These are phyloP conservation scores for Orobanche coerulescens DNA, from an alignment of 257 asterid species.

Conservation along the genomic window DNA sequence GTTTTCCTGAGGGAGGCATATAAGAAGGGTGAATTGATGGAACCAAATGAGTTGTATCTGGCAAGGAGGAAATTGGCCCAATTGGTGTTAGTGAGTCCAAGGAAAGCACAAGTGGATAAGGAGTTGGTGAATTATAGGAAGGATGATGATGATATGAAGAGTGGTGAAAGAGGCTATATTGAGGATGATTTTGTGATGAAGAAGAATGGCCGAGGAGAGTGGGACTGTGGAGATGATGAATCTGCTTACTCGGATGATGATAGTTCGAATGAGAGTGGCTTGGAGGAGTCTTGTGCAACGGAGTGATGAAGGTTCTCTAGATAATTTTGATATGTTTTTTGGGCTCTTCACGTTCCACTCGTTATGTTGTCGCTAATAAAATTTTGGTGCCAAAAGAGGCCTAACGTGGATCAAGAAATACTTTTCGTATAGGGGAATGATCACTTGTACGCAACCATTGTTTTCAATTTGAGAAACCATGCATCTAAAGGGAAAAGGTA, in stretches of 20 bases:
- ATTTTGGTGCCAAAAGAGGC: too few species aligned
- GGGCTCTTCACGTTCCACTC: too few species aligned
- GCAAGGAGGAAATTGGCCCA: slow-evolving; percentile 74
- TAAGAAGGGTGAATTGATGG: slow-evolving; percentile 72
- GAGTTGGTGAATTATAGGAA: slow-evolving; percentile 46
- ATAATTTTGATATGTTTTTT: too few species aligned
- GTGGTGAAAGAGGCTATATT: slow-evolving; percentile 16
- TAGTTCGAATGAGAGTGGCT: slow-evolving; percentile 10
- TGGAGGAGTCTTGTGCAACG: slow-evolving; percentile 12
- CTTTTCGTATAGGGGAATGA: too few species aligned
- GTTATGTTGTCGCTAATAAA: too few species aligned
- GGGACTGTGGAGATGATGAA: slow-evolving; percentile 21
- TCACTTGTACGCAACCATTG: too few species aligned
- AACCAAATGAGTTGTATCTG: slow-evolving; percentile 64
- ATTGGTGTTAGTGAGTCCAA: slow-evolving; percentile 58
- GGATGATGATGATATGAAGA: slow-evolving; percentile 8
- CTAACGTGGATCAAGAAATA: too few species aligned
- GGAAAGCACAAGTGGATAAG: slow-evolving; percentile 46
- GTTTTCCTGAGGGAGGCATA: slow-evolving; percentile 86
- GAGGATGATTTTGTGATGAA: slow-evolving; percentile 22
- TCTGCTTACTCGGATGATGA: slow-evolving; percentile 33
- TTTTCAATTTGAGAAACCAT: too few species aligned
- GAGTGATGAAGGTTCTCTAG: neutral
- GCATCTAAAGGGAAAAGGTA: neutral
- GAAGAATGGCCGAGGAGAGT: slow-evolving; percentile 17